These are phyloP conservation scores for Fragilariopsis cylindrus DNA, from an alignment of 108 stramenopile genomes.

Conservation along the genomic window DNA sequence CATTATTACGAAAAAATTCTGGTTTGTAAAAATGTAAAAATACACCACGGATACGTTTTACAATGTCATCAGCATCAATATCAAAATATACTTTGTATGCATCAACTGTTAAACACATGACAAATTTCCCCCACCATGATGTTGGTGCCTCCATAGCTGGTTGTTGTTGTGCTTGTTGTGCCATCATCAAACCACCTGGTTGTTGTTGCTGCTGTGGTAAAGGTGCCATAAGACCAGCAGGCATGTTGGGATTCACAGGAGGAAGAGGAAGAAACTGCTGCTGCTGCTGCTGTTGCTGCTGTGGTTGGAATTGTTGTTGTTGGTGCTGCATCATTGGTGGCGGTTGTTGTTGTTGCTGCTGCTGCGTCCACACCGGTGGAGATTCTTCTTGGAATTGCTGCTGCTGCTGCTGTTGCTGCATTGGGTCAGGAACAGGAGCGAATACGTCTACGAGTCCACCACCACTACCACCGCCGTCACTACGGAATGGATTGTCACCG, in stretches of 20 bases:
- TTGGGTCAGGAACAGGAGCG: background rate
- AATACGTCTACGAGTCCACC: conserved; percentile 14
- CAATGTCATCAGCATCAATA: conserved; percentile 53
- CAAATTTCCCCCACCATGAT: conserved; percentile 32
- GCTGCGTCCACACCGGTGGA: background rate
- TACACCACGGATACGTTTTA: conserved; percentile 39
- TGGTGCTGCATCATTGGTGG: conserved; percentile 2
- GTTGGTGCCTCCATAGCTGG: conserved; percentile 13
- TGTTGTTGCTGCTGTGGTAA: conserved; percentile 3
- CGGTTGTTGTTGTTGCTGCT: background rate
- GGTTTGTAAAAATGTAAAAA: conserved; percentile 53
- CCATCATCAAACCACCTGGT: background rate
- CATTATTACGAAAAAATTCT: conserved; percentile 73
- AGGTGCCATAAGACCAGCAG: conserved; percentile 21
- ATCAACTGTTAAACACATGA: conserved; percentile 36
- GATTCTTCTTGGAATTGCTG: background rate
- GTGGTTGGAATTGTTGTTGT: conserved; percentile 19
- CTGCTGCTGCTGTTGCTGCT: conserved; percentile 5
- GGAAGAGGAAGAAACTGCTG: conserved; percentile 7
- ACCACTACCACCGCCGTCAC: conserved; percentile 7
- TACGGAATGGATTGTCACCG: conserved; percentile 41
- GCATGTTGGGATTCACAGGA: conserved; percentile 16
- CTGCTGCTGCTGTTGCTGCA: conserved; percentile 6
- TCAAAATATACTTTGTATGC: conserved; percentile 56
- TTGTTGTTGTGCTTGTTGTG: conserved; percentile 6